These are phyloP conservation scores for Zymoseptoria pseudotritici DNA, from an alignment of 2,329 filamentous ascomycete species.

Conservation along the genomic window DNA sequence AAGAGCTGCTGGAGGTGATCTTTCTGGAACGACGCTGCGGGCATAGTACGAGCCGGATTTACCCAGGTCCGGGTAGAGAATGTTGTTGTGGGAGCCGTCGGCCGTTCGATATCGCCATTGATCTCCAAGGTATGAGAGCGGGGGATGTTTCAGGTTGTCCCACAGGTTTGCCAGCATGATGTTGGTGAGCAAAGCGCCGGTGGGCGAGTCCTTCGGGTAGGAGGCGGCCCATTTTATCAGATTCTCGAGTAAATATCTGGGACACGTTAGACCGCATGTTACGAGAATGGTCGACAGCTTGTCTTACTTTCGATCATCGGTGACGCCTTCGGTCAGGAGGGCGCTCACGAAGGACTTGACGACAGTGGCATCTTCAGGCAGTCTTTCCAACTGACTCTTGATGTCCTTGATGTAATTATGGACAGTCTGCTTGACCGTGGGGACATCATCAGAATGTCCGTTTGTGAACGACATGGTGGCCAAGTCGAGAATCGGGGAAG, in stretches of 20 bases:
- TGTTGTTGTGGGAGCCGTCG: not conserved
- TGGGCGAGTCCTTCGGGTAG: not conserved
- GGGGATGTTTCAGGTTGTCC: not conserved
- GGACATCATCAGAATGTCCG: not conserved
- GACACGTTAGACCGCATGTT: not conserved
- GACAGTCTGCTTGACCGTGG: not conserved
- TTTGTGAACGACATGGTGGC: not conserved
- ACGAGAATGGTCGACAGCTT: not conserved
- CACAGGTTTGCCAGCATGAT: not conserved
- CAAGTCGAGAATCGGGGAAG: not conserved
- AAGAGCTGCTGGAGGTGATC: not conserved
- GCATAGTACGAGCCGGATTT: not conserved
- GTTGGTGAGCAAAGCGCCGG: not conserved
- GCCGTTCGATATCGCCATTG: not conserved
- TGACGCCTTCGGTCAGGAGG: not conserved
- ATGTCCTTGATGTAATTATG: not conserved
- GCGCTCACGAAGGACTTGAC: not conserved
- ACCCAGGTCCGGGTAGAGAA: not conserved
- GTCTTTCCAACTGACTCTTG: not conserved
- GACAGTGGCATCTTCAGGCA: not conserved
- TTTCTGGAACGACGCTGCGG: not conserved
- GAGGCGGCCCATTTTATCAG: not conserved
- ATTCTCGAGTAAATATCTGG: not conserved
- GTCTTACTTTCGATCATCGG: not conserved
- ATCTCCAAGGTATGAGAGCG: not conserved